Evolutionary conservation across 1,284 basidiomycete species (phyloP).

Genomic region (Farysia itapuensis): DNA sequence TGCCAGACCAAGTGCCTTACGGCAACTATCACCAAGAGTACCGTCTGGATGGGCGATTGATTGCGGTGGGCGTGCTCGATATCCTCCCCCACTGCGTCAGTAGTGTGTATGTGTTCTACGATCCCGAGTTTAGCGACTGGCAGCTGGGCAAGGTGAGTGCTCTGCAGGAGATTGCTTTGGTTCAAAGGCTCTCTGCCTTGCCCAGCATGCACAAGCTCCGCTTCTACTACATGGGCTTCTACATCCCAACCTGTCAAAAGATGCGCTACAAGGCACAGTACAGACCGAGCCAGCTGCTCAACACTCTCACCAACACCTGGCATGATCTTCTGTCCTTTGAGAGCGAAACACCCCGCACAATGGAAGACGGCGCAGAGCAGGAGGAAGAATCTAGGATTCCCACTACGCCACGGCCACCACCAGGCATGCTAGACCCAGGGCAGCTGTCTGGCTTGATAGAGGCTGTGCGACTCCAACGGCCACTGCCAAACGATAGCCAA

Average conservation of each 20-base stretch:
- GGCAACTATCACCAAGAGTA: constrained; percentile 57
- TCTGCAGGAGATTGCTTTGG: constrained; percentile 45
- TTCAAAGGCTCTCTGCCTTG: constrained; percentile 30
- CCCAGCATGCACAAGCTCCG: constrained; percentile 7
- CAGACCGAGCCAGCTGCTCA: constrained; percentile 79
- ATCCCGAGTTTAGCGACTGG: constrained; percentile 73
- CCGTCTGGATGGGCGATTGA: constrained; percentile 70
- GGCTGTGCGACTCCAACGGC: neutral
- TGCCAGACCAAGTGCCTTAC: constrained; percentile 20
- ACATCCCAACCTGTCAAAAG: constrained; percentile 70
- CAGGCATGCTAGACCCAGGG: constrained; percentile 50
- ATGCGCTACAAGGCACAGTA: constrained; percentile 98
- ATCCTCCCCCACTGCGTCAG: constrained; percentile 87
- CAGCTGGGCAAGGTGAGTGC: constrained; percentile 73
- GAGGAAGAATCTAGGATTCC: too few species aligned
- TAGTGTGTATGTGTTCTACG: constrained; percentile 94
- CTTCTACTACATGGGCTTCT: constrained; percentile 44
- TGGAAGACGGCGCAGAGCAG: too few species aligned
- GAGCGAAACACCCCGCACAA: too few species aligned
- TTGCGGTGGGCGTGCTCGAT: constrained; percentile 87
- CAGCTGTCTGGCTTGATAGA: neutral
- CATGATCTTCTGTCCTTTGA: too few species aligned
- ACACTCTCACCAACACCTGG: constrained; percentile 60
- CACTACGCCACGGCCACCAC: constrained; percentile 44
- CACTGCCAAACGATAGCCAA: neutral